A percentile compares a stretch with the other conserved stretches of the same genome.
Evolutionary conservation across 2,329 filamentous ascomycete species (phyloP).

Genomic region (Aspergillus luchuensis): DNA sequence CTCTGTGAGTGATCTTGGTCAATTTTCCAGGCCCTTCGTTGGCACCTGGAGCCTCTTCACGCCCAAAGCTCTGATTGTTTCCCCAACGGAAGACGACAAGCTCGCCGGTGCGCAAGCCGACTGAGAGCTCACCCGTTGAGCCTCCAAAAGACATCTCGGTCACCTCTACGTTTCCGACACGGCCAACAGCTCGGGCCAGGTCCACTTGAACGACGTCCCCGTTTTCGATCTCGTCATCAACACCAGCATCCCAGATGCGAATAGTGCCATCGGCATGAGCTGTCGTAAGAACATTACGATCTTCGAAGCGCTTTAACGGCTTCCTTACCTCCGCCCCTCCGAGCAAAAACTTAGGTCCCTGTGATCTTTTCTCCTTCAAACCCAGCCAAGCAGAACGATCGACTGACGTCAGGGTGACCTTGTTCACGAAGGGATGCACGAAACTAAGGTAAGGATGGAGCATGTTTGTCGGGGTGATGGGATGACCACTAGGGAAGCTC

Average conservation of each 20-base stretch:
- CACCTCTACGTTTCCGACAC: conserved; percentile 75
- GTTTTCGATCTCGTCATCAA: conserved; percentile 93
- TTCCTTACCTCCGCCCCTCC: conserved; percentile 75
- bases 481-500: conserved; percentile 88
- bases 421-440: conserved; percentile 84
- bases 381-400: conserved; percentile 83
- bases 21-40: conserved; percentile 68
- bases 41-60: conserved; percentile 56
- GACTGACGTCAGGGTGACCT: conserved; percentile 70
- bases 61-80: conserved; percentile 71
- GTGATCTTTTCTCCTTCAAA: conserved; percentile 79
- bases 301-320: conserved; percentile 74
- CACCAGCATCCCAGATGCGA: conserved; percentile 89
- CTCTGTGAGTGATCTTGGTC: conserved; percentile 71
- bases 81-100: conserved; percentile 85
- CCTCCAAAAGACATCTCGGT: conserved; percentile 77
- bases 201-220: conserved; percentile 79
- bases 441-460: conserved; percentile 84
- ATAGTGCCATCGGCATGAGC: conserved; percentile 89
- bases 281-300: conserved; percentile 80
- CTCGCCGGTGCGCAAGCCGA: conserved; percentile 81
- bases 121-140: conserved; percentile 80
- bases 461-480: conserved; percentile 89
- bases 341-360: conserved; percentile 74
- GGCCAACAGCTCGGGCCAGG: conserved; percentile 75